Evolutionary conservation across 495 filamentous ascomycete species (phyloP), one percentile per base, ranked within the genome.

Genomic region (Aspergillus biplanus): DNA sequence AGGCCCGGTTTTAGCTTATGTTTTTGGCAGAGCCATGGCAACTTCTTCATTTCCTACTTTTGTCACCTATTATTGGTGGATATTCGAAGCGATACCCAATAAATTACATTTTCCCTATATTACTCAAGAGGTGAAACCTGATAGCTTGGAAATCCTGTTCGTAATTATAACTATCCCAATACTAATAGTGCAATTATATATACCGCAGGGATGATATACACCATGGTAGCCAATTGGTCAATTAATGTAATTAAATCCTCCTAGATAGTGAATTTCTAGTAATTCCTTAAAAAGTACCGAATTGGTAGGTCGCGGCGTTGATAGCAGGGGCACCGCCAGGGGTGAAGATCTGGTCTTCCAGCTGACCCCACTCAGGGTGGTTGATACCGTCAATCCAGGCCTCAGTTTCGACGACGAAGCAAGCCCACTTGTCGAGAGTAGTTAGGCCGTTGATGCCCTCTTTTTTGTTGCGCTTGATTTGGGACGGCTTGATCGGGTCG

Each of bases 301-400:
- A 91, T 66, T 79, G 71, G 73, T 90, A 90, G 52, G 86, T 87
- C 8, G 88, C 87, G 71, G 84, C 83, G 70, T 90, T 83, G 13
- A 89, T 77, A 67, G 85, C 85, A 21, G 86, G 87, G 50, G 81
- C 82, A 37, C 80, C 83, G 31, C 81, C 82, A n/a, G 89, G 87
- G n/a, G 77, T 78, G 68, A 78, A 89, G 68, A 91, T 80, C 74
- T 90, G 86, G 75, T 83, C 72, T 2, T 67, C 54, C 31, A 74
- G 64, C 62, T 89, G 83, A 12, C 85, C 87, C 91, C 91, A 94
- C 72, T 90, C 78, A 7, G 90, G 90, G 60, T 92, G 78, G 73
- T 93, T 93, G 75, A 94, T 91, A 27, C 79, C 90, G 69, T 92
- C 90, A 68, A 94, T 93, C 86, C 87, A 94, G 42, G 75, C 80